These are phyloP conservation scores for Euphorbia pulcherrima DNA, from an alignment of 345 rosid species.

Conservation along the genomic window DNA sequence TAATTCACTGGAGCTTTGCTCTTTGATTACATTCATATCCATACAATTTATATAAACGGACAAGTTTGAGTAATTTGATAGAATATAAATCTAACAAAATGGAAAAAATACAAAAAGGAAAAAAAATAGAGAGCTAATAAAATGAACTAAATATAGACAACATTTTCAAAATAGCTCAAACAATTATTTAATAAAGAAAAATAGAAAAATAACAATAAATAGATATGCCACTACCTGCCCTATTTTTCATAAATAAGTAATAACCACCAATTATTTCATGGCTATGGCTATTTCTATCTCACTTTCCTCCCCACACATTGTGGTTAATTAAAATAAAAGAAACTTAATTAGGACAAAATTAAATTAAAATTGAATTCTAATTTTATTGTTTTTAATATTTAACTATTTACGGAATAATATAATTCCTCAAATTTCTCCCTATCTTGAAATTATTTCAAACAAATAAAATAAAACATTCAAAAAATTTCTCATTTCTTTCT, in stretches of 20 bases:
- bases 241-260: constrained; percentile 8
- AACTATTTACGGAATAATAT: background rate
- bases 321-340: background rate
- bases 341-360: background rate
- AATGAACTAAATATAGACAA: background rate
- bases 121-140: background rate
- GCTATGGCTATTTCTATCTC: constrained; percentile 14
- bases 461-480: constrained; percentile 1
- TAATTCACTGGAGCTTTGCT: too few species aligned
- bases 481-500: background rate
- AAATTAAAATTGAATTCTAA: background rate
- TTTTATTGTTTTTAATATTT: background rate
- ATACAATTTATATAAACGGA: too few species aligned
- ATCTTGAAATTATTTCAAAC: constrained; percentile 7
- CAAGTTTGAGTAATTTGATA: background rate
- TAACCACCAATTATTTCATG: constrained; percentile 23
- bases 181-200: background rate
- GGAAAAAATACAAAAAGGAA: background rate
- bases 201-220: background rate
- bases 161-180: background rate
- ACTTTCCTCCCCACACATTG: background rate
- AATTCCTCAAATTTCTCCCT: constrained; percentile 18
- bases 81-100: background rate
- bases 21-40: too few species aligned
- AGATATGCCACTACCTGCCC: constrained; percentile 7